A percentile compares a stretch with the other conserved stretches of the same genome.
Conservation (phyloP, 352 stramenopile species). For the Globisporangium canariense region DNA sequence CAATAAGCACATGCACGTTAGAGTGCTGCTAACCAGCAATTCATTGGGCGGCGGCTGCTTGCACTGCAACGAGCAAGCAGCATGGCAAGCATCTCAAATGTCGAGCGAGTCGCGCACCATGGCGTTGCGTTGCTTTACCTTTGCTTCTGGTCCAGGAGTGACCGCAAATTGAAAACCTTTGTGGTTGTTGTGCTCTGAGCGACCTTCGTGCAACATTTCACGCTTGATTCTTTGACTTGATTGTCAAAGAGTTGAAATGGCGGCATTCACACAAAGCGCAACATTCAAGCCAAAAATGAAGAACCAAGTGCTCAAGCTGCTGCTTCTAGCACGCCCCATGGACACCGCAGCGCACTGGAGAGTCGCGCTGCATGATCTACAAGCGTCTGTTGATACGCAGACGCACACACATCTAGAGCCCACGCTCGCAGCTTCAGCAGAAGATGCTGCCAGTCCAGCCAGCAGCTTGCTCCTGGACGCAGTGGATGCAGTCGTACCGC, state of each 20-base stretch:
- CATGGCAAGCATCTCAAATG: neutral
- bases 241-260: neutral
- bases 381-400: neutral
- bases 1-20: neutral
- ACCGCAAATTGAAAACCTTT: neutral
- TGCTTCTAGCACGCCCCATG: constrained; percentile 24
- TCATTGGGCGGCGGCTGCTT: neutral
- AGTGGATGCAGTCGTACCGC: constrained; percentile 36
- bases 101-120: too few relatives aligned
- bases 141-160: neutral
- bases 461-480: constrained; percentile 15
- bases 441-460: constrained; percentile 3
- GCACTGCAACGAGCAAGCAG: constrained; percentile 1
- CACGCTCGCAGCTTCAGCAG: neutral
- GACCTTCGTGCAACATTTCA: constrained; percentile 16
- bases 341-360: constrained; percentile 26
- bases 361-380: constrained; percentile 3
- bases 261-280: neutral
- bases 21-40: neutral
- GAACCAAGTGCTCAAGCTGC: constrained; percentile 21
- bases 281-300: constrained; percentile 6
- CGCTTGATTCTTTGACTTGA: neutral
- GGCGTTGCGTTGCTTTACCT: neutral
- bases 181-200: constrained; percentile 4
- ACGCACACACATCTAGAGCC: neutral